Conservation (phyloP, 352 stramenopile species). For the Elongisporangium senticosum region DNA sequence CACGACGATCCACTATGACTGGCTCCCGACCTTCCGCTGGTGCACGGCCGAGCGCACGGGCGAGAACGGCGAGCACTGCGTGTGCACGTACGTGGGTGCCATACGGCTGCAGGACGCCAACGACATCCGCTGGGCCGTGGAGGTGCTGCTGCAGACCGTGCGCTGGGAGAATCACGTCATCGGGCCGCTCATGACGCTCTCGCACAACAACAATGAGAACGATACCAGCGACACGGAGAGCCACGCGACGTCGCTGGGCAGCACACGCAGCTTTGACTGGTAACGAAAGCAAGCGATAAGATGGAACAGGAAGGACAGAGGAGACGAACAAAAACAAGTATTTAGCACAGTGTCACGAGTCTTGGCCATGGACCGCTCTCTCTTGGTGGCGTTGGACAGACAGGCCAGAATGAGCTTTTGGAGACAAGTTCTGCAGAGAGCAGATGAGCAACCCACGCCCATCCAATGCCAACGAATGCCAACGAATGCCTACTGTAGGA, state of each 20-base stretch:
- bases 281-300: too few species aligned
- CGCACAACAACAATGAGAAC: background rate
- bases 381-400: too few species aligned
- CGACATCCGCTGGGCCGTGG: conserved; percentile 48
- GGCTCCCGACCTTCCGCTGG: conserved; percentile 71
- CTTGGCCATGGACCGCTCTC: too few species aligned
- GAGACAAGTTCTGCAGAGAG: too few species aligned
- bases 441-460: too few species aligned
- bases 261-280: background rate
- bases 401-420: too few species aligned
- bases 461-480: too few species aligned
- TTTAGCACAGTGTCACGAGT: too few species aligned
- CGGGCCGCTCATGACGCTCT: conserved; percentile 17
- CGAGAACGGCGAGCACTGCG: conserved; percentile 30
- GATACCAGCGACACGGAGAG: background rate
- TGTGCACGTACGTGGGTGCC: conserved; percentile 47
- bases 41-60: conserved; percentile 41
- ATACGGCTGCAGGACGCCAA: conserved; percentile 18
- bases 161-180: conserved; percentile 62
- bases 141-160: conserved; percentile 58
- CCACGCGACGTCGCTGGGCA: background rate
- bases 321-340: too few species aligned
- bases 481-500: too few species aligned
- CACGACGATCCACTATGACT: conserved; percentile 45
- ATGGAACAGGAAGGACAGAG: too few species aligned